Conservation (phyloP, 2,329 filamentous ascomycete genomes). For the Scorias spongiosa region DNA sequence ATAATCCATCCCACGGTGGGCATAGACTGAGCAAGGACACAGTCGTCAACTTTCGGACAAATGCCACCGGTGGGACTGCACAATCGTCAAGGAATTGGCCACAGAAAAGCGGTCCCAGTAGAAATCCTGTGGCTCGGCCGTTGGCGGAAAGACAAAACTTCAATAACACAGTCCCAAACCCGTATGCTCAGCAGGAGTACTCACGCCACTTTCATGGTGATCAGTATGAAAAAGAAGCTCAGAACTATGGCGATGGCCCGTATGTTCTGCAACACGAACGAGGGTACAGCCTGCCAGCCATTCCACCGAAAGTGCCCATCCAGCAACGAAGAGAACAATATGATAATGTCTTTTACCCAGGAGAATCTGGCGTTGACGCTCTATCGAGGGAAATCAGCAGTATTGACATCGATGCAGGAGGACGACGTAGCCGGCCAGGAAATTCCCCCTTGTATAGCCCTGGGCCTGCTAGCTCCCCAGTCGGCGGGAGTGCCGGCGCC, state of each 20-base stretch:
- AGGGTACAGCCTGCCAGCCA: slow-evolving; percentile 34
- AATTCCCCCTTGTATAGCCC: background rate
- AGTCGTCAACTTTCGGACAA: slow-evolving; percentile 19
- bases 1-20: slow-evolving; percentile 1
- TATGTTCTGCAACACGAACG: slow-evolving; percentile 17
- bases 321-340: slow-evolving; percentile 20
- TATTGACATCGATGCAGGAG: slow-evolving; percentile 27
- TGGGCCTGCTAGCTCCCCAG: background rate
- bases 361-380: slow-evolving; percentile 36
- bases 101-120: slow-evolving; percentile 37
- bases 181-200: slow-evolving; percentile 37
- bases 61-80: slow-evolving; percentile 13
- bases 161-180: slow-evolving; percentile 30
- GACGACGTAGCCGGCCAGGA: background rate
- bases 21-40: slow-evolving; percentile 15
- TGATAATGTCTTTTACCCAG: slow-evolving; percentile 10
- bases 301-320: slow-evolving; percentile 57
- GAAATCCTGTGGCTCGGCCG: slow-evolving; percentile 8
- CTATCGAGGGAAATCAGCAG: slow-evolving; percentile 54
- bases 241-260: slow-evolving; percentile 4
- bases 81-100: slow-evolving; percentile 40
- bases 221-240: slow-evolving; percentile 23
- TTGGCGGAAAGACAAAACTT: slow-evolving; percentile 26
- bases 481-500: slow-evolving; percentile 1
- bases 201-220: slow-evolving; percentile 19